Evolutionary conservation across 345 rosid species (phyloP), one percentile per base, ranked within the genome.

Genomic region (Lagerstroemia speciosa): DNA sequence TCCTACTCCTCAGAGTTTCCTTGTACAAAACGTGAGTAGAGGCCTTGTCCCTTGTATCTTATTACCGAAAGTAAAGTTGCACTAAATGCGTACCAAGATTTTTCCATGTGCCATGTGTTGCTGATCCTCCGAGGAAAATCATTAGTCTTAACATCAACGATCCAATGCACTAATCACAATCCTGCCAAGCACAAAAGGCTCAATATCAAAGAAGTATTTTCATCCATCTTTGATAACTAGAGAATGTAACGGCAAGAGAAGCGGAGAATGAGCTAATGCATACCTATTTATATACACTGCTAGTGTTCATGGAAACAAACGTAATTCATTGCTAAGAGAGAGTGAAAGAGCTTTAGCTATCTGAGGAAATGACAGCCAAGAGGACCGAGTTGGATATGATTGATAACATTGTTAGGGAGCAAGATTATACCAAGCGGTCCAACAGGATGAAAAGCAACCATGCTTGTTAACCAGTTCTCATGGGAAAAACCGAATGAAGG

Each of bases 111-210:
- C 5, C 63, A 30, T 10, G 19, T 27, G 26, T 24, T 26, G 61
- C 30, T 31, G 31, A 55, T 55, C 61, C 31, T 30, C 63, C 11
- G 0, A 15, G 63, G 34, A 58, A 58, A 27, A 27, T 11, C 20
- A 27, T 27, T 20, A 29, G 17, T 75, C 69, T 67, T 68, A 73
- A 72, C 77, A 75, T 88, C 83, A 88, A 75, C 87, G 86, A 71
- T 90, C 97, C 90, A 84, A 83, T 36, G 86, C 87, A 73, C 81
- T 83, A 26, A 80, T 79, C 74, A 90, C 75, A 67, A 90, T 80
- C 90, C 94, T 90, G 83, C 77, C 14, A 48, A 26, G 32, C 63
- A 30, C 14, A 24, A 53, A 24, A 53, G 29, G 14, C 29, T 53
- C 60, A n/a, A 53, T 4, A 6, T 53, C 29, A 53, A 22, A n/a